phyloP scores from a whole-genome alignment of 768 basidiomycete species.

The Xerocomus potaroensis region DNA sequence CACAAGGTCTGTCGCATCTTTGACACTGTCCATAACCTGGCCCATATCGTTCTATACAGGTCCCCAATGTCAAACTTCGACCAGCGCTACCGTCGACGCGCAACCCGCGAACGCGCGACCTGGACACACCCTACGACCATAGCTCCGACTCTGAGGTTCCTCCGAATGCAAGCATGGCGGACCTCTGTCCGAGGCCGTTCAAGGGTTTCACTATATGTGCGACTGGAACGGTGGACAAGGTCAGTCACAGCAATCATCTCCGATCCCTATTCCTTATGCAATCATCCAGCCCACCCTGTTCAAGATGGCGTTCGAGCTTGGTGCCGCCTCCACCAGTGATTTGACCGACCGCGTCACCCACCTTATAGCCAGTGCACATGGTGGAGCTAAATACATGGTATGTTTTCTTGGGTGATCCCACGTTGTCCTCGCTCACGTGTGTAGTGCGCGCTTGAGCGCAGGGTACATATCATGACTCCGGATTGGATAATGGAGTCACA shows the following conservation, averaged over 20 bases:
- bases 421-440: conserved; percentile 1
- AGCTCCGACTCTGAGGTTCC: conserved; percentile 49
- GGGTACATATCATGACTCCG: conserved; percentile 74
- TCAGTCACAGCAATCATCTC: conserved; percentile 28
- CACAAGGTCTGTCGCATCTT: conserved; percentile 43
- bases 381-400: conserved; percentile 81
- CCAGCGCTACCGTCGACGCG: conserved; percentile 45
- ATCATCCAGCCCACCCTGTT: conserved; percentile 57
- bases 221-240: conserved; percentile 79
- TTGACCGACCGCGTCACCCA: conserved; percentile 89
- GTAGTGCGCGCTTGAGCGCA: conserved; percentile 78
- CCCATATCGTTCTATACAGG: conserved; percentile 37
- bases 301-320: conserved; percentile 75
- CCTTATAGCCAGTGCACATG: conserved; percentile 75
- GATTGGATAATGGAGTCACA: conserved; percentile 76
- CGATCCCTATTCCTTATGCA: conserved; percentile 3
- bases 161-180: conserved; percentile 42
- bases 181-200: conserved; percentile 64
- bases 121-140: conserved; percentile 33
- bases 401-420: conserved; percentile 14
- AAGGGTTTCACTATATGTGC: conserved; percentile 63
- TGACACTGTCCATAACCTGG: not conserved
- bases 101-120: conserved; percentile 10
- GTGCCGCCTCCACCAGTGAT: conserved; percentile 62
- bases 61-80: conserved; percentile 79